Evolutionary conservation across 208 protist genomes (phyloP).

Genomic region (Vickermania ingenoplastis): DNA sequence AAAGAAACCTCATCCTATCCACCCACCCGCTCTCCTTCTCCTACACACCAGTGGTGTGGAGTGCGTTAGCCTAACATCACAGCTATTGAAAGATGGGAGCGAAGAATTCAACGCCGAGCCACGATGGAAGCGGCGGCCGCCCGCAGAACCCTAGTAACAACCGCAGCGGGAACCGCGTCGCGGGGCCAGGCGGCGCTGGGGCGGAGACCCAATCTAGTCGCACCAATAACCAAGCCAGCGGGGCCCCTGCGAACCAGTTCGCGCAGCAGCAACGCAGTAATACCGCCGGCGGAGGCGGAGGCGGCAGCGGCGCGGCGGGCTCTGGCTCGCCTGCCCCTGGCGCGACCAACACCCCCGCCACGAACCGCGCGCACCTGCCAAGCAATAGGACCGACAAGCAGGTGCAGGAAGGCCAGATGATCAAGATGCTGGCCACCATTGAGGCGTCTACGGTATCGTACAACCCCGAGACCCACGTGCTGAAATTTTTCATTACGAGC

Average conservation of each 20-base stretch:
- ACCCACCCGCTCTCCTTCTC: too few relatives aligned
- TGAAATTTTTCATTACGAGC: slow-evolving; percentile 76
- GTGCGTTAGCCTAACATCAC: too few relatives aligned
- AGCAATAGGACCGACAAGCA: slow-evolving; percentile 24
- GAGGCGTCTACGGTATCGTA: slow-evolving; percentile 78
- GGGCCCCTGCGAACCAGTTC: slow-evolving; percentile 5
- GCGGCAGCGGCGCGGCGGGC: slow-evolving; percentile 6
- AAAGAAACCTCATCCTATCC: too few relatives aligned
- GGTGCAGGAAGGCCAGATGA: slow-evolving; percentile 87
- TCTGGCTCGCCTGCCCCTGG: slow-evolving; percentile 2
- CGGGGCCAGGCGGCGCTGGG: too few relatives aligned
- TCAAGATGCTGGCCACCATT: slow-evolving; percentile 87
- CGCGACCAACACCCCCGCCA: slow-evolving; percentile 16
- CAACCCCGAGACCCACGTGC: slow-evolving; percentile 41
- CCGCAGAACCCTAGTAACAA: slow-evolving; percentile 5
- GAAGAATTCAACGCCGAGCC: slow-evolving; percentile 24
- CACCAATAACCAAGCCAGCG: not conserved
- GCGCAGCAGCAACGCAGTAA: slow-evolving; percentile 7
- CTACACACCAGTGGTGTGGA: too few relatives aligned
- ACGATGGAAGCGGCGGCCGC: slow-evolving; percentile 1
- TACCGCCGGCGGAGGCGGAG: slow-evolving; percentile 5
- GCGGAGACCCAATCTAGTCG: too few relatives aligned
- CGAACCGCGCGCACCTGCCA: slow-evolving; percentile 1
- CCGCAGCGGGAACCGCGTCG: too few relatives aligned
- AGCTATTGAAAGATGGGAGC: slow-evolving; percentile 25